Conservation (phyloP, 2,329 filamentous ascomycete species). For the Mycosphaerella sp. region DNA sequence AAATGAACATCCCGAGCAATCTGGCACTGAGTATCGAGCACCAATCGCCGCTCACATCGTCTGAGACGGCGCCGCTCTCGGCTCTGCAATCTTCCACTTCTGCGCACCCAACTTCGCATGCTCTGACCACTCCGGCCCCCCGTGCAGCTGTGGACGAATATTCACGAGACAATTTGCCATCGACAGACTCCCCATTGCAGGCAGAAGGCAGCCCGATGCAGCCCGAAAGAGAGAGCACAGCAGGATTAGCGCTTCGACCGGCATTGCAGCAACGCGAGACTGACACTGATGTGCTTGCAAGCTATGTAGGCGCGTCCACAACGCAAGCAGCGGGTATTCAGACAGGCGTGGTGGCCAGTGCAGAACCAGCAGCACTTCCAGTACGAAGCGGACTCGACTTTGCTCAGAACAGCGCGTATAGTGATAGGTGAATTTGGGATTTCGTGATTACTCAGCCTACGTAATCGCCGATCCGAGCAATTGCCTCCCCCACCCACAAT, state of each 20-base stretch:
- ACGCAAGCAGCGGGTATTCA: not conserved
- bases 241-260: conserved; percentile 8
- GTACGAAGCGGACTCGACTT: conserved; percentile 14
- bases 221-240: not conserved
- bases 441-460: conserved; percentile 1
- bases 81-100: not conserved
- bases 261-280: conserved; percentile 13
- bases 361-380: not conserved
- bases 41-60: not conserved
- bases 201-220: not conserved
- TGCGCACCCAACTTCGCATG: not conserved
- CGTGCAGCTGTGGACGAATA: too few species aligned
- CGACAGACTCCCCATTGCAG: not conserved
- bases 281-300: conserved; percentile 9
- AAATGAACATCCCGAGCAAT: conserved; percentile 70
- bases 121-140: too few species aligned
- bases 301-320: conserved; percentile 1
- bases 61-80: not conserved
- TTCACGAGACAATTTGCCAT: not conserved
- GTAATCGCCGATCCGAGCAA: not conserved
- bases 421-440: conserved; percentile 6
- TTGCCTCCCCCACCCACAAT: not conserved
- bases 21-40: conserved; percentile 9
- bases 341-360: not conserved
- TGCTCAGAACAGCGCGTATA: conserved; percentile 20